Base-by-base conservation (phyloP, 2,329 filamentous ascomycete genomes). In the Colletotrichum spinosum region DNA sequence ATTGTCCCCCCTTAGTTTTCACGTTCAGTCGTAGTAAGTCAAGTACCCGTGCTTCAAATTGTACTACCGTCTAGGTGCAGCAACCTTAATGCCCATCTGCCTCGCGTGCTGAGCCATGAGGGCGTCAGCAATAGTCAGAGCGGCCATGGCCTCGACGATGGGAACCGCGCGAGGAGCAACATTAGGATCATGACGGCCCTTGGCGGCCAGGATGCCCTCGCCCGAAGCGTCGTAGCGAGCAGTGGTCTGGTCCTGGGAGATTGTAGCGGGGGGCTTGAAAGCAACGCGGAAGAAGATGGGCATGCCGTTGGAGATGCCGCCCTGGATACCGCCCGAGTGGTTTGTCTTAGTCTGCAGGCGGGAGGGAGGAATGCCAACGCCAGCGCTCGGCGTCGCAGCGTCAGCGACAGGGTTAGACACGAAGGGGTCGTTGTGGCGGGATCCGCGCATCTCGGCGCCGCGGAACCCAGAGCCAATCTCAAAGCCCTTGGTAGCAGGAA, bases 251-350 rank as follows among this genome's bases (percentile, higher is more conserved):
- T 92, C 91, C 80, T 95, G 91, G 50, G 92, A 91, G 75, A 98
- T 98, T 3, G 96, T 98, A 37, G 95, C 94, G 3, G 95, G 90
- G 9, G 95, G 92, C 85, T 98, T 98, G 88, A 98, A 98, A 13
- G 88, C 94, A 6, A 97, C 90, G 55, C 92, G 89, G 87, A 98
- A 98, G 85, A 96, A 98, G 81, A 98, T 93, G 65, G 90, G 91
- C 42, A 93, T 92, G 63, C 95, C 96, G 78, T 98, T 98, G 55
- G 92, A 91, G 79, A 98, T 98, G 56, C 95, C 95, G 48, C 95
- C 96, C 81, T 98, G 95, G 71, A 98, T 93, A 69, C 95, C 96
- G 11, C 95, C 95, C 2, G 91, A 95, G 83, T 97, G 94, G 83
- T 98, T 98, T 34, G 95, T 97, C 82, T 91, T 92, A 60, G 95